These are phyloP conservation scores for Rubus parviflorus DNA, from an alignment of 306 rosid genomes.

Conservation along the genomic window DNA sequence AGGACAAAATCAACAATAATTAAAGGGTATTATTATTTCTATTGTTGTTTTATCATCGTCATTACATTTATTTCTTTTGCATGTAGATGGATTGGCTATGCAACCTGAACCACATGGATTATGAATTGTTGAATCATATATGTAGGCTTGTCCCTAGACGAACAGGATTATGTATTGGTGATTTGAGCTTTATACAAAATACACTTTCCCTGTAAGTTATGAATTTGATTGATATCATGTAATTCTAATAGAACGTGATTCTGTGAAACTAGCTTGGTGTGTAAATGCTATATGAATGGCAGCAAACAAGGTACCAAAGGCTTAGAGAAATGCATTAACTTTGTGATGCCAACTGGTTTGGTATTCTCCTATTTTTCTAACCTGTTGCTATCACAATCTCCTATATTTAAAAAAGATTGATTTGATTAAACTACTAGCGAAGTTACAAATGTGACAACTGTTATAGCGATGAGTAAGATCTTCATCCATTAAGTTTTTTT, in stretches of 20 bases:
- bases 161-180: background rate
- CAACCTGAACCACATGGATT: background rate
- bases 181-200: background rate
- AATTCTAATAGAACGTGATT: background rate
- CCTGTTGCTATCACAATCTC: background rate
- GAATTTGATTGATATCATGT: constrained; percentile 1
- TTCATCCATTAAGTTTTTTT: background rate
- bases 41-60: background rate
- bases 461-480: background rate
- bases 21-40: background rate
- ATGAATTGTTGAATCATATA: background rate
- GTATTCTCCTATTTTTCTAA: background rate
- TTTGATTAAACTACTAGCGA: background rate
- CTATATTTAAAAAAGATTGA: background rate
- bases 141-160: background rate
- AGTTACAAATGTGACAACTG: constrained; percentile 7
- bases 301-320: background rate
- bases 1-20: background rate
- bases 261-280: background rate
- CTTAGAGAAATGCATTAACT: background rate
- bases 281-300: background rate
- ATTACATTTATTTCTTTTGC: background rate
- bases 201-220: too few relatives aligned
- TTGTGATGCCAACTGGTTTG: background rate
- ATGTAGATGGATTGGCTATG: background rate